Evolutionary conservation across 1,284 basidiomycete species (phyloP).

Genomic region (Rhodofomes roseus): DNA sequence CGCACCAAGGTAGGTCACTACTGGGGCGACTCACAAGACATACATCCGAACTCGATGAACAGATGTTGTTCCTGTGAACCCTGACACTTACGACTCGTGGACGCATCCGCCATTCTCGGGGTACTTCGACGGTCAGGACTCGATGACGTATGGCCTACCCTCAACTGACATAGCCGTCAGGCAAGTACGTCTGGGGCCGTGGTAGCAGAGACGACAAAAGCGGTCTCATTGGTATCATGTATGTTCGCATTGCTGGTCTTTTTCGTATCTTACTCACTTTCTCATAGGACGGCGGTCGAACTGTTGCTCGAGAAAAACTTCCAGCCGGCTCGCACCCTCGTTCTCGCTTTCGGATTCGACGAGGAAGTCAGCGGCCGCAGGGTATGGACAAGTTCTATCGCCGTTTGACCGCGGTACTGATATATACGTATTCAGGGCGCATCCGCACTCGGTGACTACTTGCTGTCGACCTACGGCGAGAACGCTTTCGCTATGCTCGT

Average conservation of each 20-base stretch:
- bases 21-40: not conserved
- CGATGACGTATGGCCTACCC: not conserved
- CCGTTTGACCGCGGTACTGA: not conserved
- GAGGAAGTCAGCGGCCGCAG: conserved; percentile 58
- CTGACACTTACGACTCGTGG: conserved; percentile 51
- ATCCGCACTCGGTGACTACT: conserved; percentile 36
- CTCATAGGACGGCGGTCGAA: conserved; percentile 46
- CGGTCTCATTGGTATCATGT: conserved; percentile 56
- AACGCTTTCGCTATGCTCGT: conserved; percentile 55
- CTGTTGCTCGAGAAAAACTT: conserved; percentile 50
- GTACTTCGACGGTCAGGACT: conserved; percentile 29
- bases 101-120: conserved; percentile 35
- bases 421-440: conserved; percentile 40
- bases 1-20: conserved; percentile 52
- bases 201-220: conserved; percentile 64
- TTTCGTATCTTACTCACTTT: not conserved
- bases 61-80: conserved; percentile 59
- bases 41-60: not conserved
- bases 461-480: conserved; percentile 48
- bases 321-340: conserved; percentile 47
- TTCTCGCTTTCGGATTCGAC: conserved; percentile 69
- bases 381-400: conserved; percentile 19
- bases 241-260: conserved; percentile 11
- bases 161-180: conserved; percentile 19
- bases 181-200: conserved; percentile 59